Base-by-base conservation (phyloP, 176 grass and related monocot genomes). In the Avena sativa region DNA sequence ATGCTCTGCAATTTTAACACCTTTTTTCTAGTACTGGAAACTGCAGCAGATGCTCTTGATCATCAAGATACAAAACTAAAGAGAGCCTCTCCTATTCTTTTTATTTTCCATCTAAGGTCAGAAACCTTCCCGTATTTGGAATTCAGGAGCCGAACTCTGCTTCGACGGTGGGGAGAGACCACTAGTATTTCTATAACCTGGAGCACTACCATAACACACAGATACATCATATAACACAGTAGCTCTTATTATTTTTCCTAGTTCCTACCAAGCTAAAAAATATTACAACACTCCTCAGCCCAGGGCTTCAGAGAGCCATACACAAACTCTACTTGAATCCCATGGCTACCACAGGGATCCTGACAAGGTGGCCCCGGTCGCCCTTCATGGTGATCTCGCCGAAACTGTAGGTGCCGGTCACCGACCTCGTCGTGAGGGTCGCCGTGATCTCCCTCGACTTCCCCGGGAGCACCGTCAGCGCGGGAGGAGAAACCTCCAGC, bases 371-470 rank as follows among this genome's bases (percentile, higher is more conserved):
- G 8, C 94, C 90, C 40, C 89, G 85, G 65, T 99, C 85, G 7
- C 94, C 97, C 86, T 99, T 99, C 94, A 99, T 96, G 9, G 86
- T 40, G 28, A 99, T 88, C 92, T 96, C 94, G 1, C 94, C 97
- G 6, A 96, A 99, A 77, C 94, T 93, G 80, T 99, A 99, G 46
- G 85, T 83, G 23, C 87, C 97, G 0, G 83, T 96, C 19, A 96
- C 87, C 3, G 97, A 94, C 78, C 97, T 99, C 0, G 81, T 75
- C 12, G 97, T 99, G 46, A 99, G 83, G 81, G 87, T 92, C 40
- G 65, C 86, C 0, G 50, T 92, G 58, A 99, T 34, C 68, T 87
- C 91, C 3, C 87, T 93, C 14, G 92, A 93, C 50, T 89, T 86
- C 13, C 94, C 91, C 0, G 91, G 78, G 26, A 96, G 76, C 65